Evolutionary conservation across 192 early-diverging fungal species (phyloP).

Genomic region (Allomyces macrogynus): DNA sequence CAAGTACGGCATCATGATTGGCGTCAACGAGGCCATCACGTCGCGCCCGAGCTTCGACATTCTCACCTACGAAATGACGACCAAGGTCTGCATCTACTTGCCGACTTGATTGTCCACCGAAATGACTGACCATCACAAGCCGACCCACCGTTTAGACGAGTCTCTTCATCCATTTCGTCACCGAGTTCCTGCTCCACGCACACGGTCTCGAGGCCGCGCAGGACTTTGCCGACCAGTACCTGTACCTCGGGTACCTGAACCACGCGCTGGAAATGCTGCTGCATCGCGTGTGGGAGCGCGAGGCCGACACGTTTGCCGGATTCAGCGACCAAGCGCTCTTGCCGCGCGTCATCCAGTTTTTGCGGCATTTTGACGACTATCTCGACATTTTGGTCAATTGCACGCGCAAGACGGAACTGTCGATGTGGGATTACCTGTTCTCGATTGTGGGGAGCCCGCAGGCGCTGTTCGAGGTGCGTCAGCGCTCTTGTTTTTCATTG

Average conservation of each 20-base stretch:
- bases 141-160: background rate
- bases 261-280: background rate
- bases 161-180: background rate
- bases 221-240: background rate
- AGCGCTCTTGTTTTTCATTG: background rate
- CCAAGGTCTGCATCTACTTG: background rate
- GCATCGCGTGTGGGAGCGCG: background rate
- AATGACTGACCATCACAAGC: background rate
- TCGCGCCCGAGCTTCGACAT: too few relatives aligned
- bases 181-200: background rate
- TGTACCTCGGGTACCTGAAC: background rate
- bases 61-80: too few relatives aligned
- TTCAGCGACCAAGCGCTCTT: background rate
- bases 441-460: background rate
- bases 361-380: background rate
- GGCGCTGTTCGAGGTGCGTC: background rate
- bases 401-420: background rate
- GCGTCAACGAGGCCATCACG: too few relatives aligned
- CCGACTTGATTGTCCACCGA: background rate
- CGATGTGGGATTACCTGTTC: background rate
- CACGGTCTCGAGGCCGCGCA: background rate
- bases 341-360: background rate
- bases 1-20: too few relatives aligned
- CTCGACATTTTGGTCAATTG: background rate
- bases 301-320: background rate